Base-by-base conservation (phyloP, 345 rosid species). In the Passiflora organensis region DNA sequence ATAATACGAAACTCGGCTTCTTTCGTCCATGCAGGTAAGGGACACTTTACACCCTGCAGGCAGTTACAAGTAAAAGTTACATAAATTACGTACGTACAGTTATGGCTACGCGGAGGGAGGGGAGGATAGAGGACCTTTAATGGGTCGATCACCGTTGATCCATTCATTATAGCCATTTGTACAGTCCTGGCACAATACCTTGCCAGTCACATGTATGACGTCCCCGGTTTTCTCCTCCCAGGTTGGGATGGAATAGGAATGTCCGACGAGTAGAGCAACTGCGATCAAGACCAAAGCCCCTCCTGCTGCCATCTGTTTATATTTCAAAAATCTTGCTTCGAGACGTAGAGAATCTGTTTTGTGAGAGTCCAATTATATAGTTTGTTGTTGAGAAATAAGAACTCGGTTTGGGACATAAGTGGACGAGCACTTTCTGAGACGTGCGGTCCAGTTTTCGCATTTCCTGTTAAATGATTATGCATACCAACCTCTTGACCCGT, bases 101-200 rank as follows among this genome's bases (percentile, higher is more conserved):
- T 13, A 6, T 6, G 2, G 43, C n/a, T 41, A 6, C 11, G 0
- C 10, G 25, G 25, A 39, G 14, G 32, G 1, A 11, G 11, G 5
- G 17, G 16, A 9, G 36, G 41, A 28, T 13, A 10, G 16, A 36
- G 0, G 9, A 81, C 95, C 91, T 82, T 86, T 80, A 51, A 89
- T 77, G 53, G 95, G 89, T 25, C 58, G 55, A 39, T 78, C 70
- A 2, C 91, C 91, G 43, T 64, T 58, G 21, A 72, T 62, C 89
- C 91, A 89, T 43, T 86, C 69, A 4, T 62, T 45, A 53, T 78
- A 86, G 69, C 74, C 67, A 50, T 81, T 76, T 68, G 78, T 55
- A 76, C 97, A 90, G 62, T 86, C 95, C 57, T 86, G 97, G 68
- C 93, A 90, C 68, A 80, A 25, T 0, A 86, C 85, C 65, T 79